phyloP scores from a whole-genome alignment of 192 early-diverging fungal genomes.

The Gaertneriomyces sp. region DNA sequence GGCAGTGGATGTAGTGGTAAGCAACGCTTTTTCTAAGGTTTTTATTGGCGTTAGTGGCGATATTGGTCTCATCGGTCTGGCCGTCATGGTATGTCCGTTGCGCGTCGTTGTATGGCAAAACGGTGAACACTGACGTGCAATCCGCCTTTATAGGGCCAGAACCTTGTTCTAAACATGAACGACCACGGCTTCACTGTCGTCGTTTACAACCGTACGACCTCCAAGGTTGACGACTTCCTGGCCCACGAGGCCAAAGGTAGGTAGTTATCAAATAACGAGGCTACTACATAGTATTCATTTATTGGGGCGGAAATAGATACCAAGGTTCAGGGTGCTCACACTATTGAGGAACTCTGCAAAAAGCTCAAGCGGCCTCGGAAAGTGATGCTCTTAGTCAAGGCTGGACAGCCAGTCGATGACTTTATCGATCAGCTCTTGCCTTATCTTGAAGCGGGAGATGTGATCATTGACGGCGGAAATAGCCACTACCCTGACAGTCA shows the following conservation, averaged over 20 bases:
- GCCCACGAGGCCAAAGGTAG: slow-evolving; percentile 95
- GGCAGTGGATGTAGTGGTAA: background rate
- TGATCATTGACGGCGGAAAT: slow-evolving; percentile 99
- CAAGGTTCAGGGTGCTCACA: slow-evolving; percentile 89
- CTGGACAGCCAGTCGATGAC: slow-evolving; percentile 87
- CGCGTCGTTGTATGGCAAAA: background rate
- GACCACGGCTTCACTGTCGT: slow-evolving; percentile 88
- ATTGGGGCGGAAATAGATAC: slow-evolving; percentile 57
- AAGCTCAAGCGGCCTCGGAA: slow-evolving; percentile 95
- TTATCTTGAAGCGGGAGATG: slow-evolving; percentile 81
- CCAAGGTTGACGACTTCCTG: slow-evolving; percentile 93
- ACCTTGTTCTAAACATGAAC: slow-evolving; percentile 98
- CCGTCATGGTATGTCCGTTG: slow-evolving; percentile 84
- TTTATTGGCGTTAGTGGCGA: slow-evolving; percentile 61
- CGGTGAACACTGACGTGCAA: background rate
- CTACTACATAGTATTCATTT: slow-evolving; percentile 6
- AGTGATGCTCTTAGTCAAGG: slow-evolving; percentile 98
- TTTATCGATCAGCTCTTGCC: slow-evolving; percentile 91
- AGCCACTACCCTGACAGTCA: slow-evolving; percentile 97
- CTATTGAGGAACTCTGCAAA: slow-evolving; percentile 87
- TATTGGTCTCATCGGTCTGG: slow-evolving; percentile 98
- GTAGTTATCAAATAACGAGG: background rate
- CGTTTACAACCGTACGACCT: slow-evolving; percentile 93
- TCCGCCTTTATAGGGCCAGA: slow-evolving; percentile 77
- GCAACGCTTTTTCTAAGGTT: background rate